Conservation (phyloP, 1,284 basidiomycete species). For the Pseudozyma hubeiensis region DNA sequence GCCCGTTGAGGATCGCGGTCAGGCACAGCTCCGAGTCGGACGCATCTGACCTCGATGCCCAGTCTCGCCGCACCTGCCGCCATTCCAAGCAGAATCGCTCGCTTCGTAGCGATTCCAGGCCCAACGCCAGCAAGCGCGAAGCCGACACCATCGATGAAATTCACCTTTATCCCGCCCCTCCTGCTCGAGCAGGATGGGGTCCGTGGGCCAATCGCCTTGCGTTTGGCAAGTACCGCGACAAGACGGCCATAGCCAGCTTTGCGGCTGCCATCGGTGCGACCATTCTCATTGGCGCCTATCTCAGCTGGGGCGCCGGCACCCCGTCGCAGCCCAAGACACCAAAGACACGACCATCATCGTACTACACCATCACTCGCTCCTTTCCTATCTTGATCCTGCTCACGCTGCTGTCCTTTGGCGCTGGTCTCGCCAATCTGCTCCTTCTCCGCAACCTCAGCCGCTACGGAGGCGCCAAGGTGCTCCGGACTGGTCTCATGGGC, state of each 20-base stretch:
- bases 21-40: constrained; percentile 30
- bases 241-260: constrained; percentile 53
- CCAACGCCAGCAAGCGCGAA: constrained; percentile 5
- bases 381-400: constrained; percentile 85
- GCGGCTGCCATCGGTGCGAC: constrained; percentile 35
- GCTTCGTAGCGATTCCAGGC: constrained; percentile 3
- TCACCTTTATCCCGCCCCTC: constrained; percentile 46
- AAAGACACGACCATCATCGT: constrained; percentile 71
- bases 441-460: constrained; percentile 52
- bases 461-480: constrained; percentile 50
- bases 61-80: constrained; percentile 1
- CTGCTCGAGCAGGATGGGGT: constrained; percentile 46
- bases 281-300: constrained; percentile 47
- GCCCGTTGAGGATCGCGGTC: constrained; percentile 18
- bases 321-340: constrained; percentile 50
- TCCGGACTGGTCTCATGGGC: constrained; percentile 52
- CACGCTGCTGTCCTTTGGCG: constrained; percentile 80
- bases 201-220: constrained; percentile 54
- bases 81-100: constrained; percentile 13
- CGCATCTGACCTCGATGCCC: constrained; percentile 17
- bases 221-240: constrained; percentile 59
- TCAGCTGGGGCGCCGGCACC: constrained; percentile 37
- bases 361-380: constrained; percentile 75
- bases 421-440: constrained; percentile 76
- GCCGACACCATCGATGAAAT: constrained; percentile 31